A percentile compares a stretch with the other conserved stretches of the same genome.
phyloP scores from a whole-genome alignment of 768 basidiomycete genomes.

The Rhodotorula babjevae region DNA sequence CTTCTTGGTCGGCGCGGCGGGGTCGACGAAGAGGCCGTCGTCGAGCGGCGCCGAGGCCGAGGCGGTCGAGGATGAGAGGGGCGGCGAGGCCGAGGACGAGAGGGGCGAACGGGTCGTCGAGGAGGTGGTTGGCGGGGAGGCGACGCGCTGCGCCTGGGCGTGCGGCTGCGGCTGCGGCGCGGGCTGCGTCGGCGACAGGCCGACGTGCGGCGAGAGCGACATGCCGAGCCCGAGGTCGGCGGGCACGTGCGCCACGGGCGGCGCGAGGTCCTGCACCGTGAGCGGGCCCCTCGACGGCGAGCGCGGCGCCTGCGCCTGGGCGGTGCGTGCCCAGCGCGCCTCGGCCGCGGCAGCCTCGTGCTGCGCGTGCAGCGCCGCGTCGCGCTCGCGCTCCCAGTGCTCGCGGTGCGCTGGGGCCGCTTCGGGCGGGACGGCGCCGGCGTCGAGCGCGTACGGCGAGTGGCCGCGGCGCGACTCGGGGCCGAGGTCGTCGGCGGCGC shows the following conservation, averaged over 20 bases:
- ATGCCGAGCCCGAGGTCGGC: not conserved
- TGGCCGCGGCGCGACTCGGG: not conserved
- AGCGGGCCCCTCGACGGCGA: conserved; percentile 9
- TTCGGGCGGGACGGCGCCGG: not conserved
- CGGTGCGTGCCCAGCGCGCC: conserved; percentile 16
- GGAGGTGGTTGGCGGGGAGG: too few relatives aligned
- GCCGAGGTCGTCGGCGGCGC: not conserved
- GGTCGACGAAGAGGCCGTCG: conserved; percentile 56
- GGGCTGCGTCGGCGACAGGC: not conserved
- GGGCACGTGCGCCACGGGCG: not conserved
- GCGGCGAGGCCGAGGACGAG: too few relatives aligned
- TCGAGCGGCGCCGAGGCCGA: conserved; percentile 47
- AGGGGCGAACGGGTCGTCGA: too few relatives aligned
- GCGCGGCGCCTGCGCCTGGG: conserved; percentile 20
- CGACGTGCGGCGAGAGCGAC: not conserved
- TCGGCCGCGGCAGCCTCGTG: conserved; percentile 27
- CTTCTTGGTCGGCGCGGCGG: conserved; percentile 54
- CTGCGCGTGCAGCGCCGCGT: conserved; percentile 34
- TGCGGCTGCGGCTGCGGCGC: not conserved
- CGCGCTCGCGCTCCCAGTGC: conserved; percentile 34
- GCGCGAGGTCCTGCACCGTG: not conserved
- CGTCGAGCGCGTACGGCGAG: not conserved
- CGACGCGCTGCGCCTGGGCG: too few relatives aligned
- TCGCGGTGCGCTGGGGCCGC: not conserved
- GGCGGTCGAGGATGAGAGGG: not conserved